Evolutionary conservation across 768 basidiomycete species (phyloP), one percentile per base, ranked within the genome.

Genomic region (Omphalotus guepiniiformis): DNA sequence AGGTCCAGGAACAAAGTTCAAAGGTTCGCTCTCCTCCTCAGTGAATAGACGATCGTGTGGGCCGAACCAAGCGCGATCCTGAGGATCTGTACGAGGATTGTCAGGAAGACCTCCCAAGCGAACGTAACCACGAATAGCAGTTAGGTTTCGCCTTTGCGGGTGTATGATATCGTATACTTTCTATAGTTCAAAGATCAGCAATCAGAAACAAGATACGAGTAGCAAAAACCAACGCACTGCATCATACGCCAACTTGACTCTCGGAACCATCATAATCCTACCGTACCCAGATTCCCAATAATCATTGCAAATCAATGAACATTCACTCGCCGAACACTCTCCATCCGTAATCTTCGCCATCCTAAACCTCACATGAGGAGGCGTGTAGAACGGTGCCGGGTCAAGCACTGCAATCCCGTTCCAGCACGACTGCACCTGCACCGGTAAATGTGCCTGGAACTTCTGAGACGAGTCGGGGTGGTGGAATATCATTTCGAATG

Each of bases 381-480:
- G 88, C 2, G 76, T 72, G 68, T 99, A 99, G 69, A 99, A 88
- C 5, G 96, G 96, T 8, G 87, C 93, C 0, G 96, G 93, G 61
- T 98, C 96, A 45, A 98, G 76, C 6, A 99, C 72, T 27, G 95
- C 94, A 56, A 98, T 86, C 15, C 96, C 96, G 63, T 98, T 99
- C 96, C 96, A 98, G 68, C 95, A 99, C 3, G 88, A 86, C 69
- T 98, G 95, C 21, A 98, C 92, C 62, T 99, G 96, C 18, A 98
- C 71, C 0, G 96, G 95, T 1, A 99, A 76, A 63, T 99, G 95
- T 34, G 78, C 72, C 63, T 91, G 89, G 80, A 94, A 99, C 25
- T 93, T 81, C 36, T 80, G 72, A 11, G 82, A 78, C 2, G 88
- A 88, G 21, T 80, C 67, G 4, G 75, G 62, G 58, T 98, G 84